Percentiles rank a stretch among this genome's conserved stretches.
Evolutionary conservation across 352 stramenopile species (phyloP).

Genomic region (Pythium folliculosum): DNA sequence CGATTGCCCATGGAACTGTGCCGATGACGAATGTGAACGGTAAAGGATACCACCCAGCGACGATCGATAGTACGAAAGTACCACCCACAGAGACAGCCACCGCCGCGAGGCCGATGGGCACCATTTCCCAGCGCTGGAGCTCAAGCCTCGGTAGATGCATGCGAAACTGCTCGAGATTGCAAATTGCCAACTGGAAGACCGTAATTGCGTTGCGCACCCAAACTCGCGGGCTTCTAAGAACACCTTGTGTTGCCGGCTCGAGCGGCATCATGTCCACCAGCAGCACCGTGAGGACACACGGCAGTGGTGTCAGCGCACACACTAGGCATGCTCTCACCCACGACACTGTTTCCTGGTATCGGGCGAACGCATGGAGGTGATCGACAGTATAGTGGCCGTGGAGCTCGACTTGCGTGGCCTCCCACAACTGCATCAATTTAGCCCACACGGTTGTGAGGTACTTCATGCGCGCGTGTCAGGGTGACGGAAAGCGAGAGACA

Average conservation of each 20-base stretch:
- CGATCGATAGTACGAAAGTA: neutral
- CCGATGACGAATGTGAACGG: slow-evolving; percentile 43
- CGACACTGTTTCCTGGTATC: neutral
- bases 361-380: slow-evolving; percentile 2
- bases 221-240: neutral
- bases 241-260: neutral
- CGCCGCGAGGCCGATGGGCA: neutral
- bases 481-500: too few relatives aligned
- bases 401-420: slow-evolving; percentile 24
- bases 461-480: too few relatives aligned
- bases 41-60: slow-evolving; percentile 41
- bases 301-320: slow-evolving; percentile 5
- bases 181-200: neutral
- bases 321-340: slow-evolving; percentile 8
- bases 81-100: neutral
- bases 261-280: slow-evolving; percentile 9
- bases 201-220: slow-evolving; percentile 7
- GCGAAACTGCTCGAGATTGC: slow-evolving; percentile 14
- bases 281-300: slow-evolving; percentile 3
- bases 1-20: slow-evolving; percentile 30
- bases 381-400: slow-evolving; percentile 19
- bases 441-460: neutral
- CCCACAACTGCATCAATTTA: slow-evolving; percentile 2
- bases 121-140: neutral
- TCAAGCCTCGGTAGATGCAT: neutral